These are phyloP conservation scores for Skeletonema potamos DNA, from an alignment of 108 stramenopile genomes.

Conservation along the genomic window DNA sequence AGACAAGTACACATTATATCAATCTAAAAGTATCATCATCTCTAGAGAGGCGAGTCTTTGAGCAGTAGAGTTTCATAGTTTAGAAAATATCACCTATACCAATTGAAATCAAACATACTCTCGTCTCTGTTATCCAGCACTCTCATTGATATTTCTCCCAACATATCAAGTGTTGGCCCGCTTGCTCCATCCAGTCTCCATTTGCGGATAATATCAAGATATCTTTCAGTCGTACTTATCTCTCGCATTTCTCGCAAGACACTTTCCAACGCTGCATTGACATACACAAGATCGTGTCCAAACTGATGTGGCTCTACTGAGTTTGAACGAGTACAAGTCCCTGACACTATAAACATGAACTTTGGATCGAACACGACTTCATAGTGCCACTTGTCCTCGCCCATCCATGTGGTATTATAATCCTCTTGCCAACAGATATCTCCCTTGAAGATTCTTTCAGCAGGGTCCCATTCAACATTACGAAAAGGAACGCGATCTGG, in stretches of 20 bases:
- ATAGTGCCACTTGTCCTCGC: slow-evolving; percentile 58
- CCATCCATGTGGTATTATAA: slow-evolving; percentile 70
- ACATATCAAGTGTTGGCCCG: slow-evolving; percentile 2
- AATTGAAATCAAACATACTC: slow-evolving; percentile 23
- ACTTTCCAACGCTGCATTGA: slow-evolving; percentile 37
- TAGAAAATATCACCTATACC: neutral
- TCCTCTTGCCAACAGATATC: slow-evolving; percentile 63
- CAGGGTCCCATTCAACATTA: slow-evolving; percentile 48
- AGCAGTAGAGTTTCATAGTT: too few species aligned
- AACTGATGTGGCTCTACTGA: slow-evolving; percentile 21
- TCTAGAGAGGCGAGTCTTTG: too few species aligned
- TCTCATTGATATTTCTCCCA: slow-evolving; percentile 30
- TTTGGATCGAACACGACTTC: slow-evolving; percentile 67
- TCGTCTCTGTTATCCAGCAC: slow-evolving; percentile 8
- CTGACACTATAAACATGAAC: slow-evolving; percentile 54
- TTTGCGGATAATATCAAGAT: slow-evolving; percentile 12
- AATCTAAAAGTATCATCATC: too few species aligned
- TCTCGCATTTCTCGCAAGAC: slow-evolving; percentile 9
- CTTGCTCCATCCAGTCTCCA: slow-evolving; percentile 25
- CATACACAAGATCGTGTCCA: slow-evolving; percentile 35
- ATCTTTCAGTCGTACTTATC: slow-evolving; percentile 10
- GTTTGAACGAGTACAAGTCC: slow-evolving; percentile 42
- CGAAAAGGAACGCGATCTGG: slow-evolving; percentile 59
- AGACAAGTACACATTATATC: too few species aligned
- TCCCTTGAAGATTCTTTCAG: slow-evolving; percentile 56